A percentile compares a stretch with the other conserved stretches of the same genome.
Conservation (phyloP, 139 green algal species). For the Chlamydomonas sp. region DNA sequence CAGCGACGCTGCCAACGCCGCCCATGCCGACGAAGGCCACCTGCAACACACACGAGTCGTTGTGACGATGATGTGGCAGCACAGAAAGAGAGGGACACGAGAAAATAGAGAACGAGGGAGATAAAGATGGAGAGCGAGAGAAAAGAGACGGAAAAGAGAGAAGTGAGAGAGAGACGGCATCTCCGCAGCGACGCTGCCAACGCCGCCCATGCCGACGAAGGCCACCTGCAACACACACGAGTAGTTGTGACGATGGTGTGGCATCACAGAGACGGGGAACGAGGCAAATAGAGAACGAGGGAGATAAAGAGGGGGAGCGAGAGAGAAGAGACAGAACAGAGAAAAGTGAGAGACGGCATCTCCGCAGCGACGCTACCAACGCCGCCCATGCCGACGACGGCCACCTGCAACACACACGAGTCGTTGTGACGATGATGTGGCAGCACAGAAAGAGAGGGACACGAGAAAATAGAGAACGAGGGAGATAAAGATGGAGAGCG, state of each 20-base stretch:
- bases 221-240: conserved; percentile 46
- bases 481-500: too few relatives aligned
- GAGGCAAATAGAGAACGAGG: too few relatives aligned
- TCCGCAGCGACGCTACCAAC: conserved; percentile 91
- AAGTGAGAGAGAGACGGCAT: conserved; percentile 97
- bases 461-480: too few relatives aligned
- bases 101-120: too few relatives aligned
- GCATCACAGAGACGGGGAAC: too few relatives aligned
- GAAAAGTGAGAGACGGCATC: too few relatives aligned
- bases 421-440: neutral
- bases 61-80: neutral
- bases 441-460: too few relatives aligned
- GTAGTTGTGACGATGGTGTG: neutral
- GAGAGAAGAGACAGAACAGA: too few relatives aligned
- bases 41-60: conserved; percentile 25
- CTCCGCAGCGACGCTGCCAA: conserved; percentile 90
- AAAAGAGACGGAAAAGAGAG: too few relatives aligned
- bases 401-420: conserved; percentile 45
- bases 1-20: conserved; percentile 89
- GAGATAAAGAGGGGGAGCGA: too few relatives aligned
- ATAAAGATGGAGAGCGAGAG: too few relatives aligned
- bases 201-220: conserved; percentile 84
- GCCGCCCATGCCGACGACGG: conserved; percentile 82
- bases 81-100: too few relatives aligned
- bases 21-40: conserved; percentile 84